These are phyloP conservation scores for Colletotrichum endophyticum DNA, from an alignment of 2,329 filamentous ascomycete genomes.

Conservation along the genomic window DNA sequence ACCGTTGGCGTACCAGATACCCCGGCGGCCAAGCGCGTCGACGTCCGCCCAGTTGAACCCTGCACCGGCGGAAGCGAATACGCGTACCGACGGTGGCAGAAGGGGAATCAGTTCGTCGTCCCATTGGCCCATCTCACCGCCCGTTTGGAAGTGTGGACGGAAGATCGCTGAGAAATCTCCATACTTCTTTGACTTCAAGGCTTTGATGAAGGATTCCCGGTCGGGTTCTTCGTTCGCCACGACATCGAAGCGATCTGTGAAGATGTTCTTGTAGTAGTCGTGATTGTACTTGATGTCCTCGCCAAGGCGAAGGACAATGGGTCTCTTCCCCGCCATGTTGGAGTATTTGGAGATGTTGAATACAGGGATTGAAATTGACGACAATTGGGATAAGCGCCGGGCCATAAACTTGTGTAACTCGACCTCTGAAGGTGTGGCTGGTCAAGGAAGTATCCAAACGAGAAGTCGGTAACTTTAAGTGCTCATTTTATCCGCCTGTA, in stretches of 20 bases:
- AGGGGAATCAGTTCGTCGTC: conserved; percentile 59
- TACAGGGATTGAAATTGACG: background rate
- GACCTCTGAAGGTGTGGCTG: background rate
- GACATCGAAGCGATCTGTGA: conserved; percentile 43
- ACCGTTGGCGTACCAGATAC: conserved; percentile 49
- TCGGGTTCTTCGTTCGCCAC: conserved; percentile 40
- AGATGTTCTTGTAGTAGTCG: conserved; percentile 41
- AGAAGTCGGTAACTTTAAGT: background rate
- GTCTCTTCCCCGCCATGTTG: conserved; percentile 26
- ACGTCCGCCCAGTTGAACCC: conserved; percentile 69
- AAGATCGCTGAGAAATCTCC: conserved; percentile 44
- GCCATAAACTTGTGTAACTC: background rate
- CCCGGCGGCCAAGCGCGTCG: conserved; percentile 38
- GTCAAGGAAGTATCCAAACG: background rate
- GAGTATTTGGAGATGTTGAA: background rate
- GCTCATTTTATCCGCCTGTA: background rate
- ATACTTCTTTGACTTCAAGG: conserved; percentile 41
- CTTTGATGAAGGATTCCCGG: conserved; percentile 41
- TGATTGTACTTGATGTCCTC: conserved; percentile 53
- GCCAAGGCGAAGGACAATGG: conserved; percentile 46
- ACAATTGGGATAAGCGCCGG: background rate
- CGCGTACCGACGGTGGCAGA: conserved; percentile 56
- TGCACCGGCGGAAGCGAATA: conserved; percentile 66
- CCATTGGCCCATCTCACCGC: conserved; percentile 69
- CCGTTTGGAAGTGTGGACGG: conserved; percentile 64